Percentiles rank a stretch among this genome's conserved stretches.
Evolutionary conservation across 768 basidiomycete species (phyloP).

Genomic region (Clitopilus passeckerianus): DNA sequence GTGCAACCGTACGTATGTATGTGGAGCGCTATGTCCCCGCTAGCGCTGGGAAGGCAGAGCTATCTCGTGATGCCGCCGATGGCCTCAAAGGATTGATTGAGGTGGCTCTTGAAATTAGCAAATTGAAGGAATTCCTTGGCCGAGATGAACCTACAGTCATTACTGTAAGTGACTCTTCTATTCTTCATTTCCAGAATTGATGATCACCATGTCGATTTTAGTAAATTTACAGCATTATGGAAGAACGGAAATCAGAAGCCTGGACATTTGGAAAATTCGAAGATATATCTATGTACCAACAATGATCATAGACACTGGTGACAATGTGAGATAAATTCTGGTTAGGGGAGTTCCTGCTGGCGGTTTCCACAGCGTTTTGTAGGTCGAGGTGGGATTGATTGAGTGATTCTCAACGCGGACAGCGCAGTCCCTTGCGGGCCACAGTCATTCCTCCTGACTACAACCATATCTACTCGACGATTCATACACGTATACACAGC

Average conservation of each 20-base stretch:
- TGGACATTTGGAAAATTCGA: background rate
- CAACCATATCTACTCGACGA: too few species aligned
- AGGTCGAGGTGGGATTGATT: too few species aligned
- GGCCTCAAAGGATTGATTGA: slow-evolving; percentile 95
- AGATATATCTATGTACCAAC: background rate
- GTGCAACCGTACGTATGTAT: slow-evolving; percentile 95
- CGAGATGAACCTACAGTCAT: slow-evolving; percentile 95
- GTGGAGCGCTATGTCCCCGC: slow-evolving; percentile 86
- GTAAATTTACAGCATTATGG: background rate
- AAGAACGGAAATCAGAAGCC: background rate
- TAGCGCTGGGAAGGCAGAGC: slow-evolving; percentile 62
- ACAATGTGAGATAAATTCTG: background rate
- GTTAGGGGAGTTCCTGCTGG: too few species aligned
- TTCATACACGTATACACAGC: too few species aligned
- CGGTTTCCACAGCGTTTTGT: too few species aligned
- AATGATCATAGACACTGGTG: background rate
- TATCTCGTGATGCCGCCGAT: slow-evolving; percentile 74
- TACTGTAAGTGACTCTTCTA: slow-evolving; percentile 52
- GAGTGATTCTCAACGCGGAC: too few species aligned
- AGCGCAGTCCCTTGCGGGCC: too few species aligned
- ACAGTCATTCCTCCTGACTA: too few species aligned
- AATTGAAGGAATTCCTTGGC: slow-evolving; percentile 81
- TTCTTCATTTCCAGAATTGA: background rate
- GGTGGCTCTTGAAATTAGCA: slow-evolving; percentile 82
- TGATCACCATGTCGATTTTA: background rate